These are phyloP conservation scores for Pseudogymnoascus sp. DNA, from an alignment of 2,329 filamentous ascomycete genomes.

Conservation along the genomic window DNA sequence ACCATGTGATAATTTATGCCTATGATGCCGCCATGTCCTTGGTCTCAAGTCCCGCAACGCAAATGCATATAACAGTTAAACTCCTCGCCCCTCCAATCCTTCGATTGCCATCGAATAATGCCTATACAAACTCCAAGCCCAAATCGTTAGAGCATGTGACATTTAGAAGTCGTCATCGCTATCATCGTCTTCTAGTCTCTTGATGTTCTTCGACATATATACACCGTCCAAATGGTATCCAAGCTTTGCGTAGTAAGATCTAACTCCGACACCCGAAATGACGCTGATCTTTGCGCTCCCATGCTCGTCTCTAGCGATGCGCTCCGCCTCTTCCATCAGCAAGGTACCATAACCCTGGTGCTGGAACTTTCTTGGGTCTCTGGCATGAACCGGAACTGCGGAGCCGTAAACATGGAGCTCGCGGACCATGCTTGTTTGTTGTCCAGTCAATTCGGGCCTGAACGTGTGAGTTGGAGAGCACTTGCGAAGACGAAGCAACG, in stretches of 20 bases:
- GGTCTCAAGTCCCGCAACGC: not conserved
- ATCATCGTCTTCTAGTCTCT: not conserved
- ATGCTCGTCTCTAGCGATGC: conserved; percentile 90
- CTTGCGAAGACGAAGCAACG: conserved; percentile 77
- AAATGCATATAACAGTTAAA: not conserved
- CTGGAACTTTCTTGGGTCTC: conserved; percentile 94
- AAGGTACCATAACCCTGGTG: conserved; percentile 95
- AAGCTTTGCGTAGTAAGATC: conserved; percentile 88
- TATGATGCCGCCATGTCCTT: not conserved
- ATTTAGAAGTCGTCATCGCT: conserved; percentile 9
- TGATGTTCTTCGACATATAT: conserved; percentile 57
- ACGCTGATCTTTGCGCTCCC: conserved; percentile 91
- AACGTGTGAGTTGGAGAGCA: conserved; percentile 90
- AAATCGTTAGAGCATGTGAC: not conserved
- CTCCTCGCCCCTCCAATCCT: not conserved
- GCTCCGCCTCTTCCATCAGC: conserved; percentile 95
- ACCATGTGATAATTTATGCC: not conserved
- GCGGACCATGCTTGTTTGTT: conserved; percentile 84
- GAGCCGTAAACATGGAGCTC: conserved; percentile 96
- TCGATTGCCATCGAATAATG: conserved; percentile 1
- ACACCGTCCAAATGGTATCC: conserved; percentile 92
- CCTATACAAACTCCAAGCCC: conserved; percentile 1
- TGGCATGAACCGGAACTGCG: conserved; percentile 91
- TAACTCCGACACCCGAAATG: conserved; percentile 93
- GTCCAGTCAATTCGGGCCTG: conserved; percentile 73